These are phyloP conservation scores for Coemansia linderi DNA, from an alignment of 371 early-diverging fungal species.

Conservation along the genomic window DNA sequence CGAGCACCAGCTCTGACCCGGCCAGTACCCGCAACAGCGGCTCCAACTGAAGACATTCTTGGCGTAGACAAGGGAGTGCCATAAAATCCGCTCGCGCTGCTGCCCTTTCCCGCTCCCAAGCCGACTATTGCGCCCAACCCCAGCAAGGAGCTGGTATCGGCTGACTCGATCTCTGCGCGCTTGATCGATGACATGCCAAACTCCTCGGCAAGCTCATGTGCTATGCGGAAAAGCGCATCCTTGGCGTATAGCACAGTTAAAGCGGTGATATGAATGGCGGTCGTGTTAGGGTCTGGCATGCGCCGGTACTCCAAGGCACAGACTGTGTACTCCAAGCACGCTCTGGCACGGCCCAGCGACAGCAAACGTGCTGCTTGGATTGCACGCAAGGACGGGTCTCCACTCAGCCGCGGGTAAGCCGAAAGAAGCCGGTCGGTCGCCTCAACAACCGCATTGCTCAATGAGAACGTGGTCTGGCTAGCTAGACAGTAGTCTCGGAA, in stretches of 20 bases:
- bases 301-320: constrained; percentile 38
- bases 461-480: constrained; percentile 29
- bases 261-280: constrained; percentile 47
- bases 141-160: constrained; percentile 23
- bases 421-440: constrained; percentile 25
- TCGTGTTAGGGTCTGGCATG: constrained; percentile 37
- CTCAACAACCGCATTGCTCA: constrained; percentile 14
- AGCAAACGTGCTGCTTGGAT: constrained; percentile 48
- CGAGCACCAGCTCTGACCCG: constrained; percentile 44
- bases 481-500: constrained; percentile 51
- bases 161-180: constrained; percentile 43
- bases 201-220: constrained; percentile 50
- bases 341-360: constrained; percentile 32
- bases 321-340: constrained; percentile 32
- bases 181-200: constrained; percentile 50
- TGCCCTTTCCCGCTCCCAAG: not conserved
- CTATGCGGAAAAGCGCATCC: constrained; percentile 43
- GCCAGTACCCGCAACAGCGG: constrained; percentile 32
- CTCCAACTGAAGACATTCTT: constrained; percentile 18
- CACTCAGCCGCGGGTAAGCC: constrained; percentile 19
- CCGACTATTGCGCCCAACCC: constrained; percentile 1
- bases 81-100: not conserved
- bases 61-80: constrained; percentile 20
- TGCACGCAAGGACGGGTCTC: constrained; percentile 38
- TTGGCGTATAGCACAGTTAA: constrained; percentile 36